These are phyloP conservation scores for Aureobasidium subglaciale DNA, from an alignment of 2,329 filamentous ascomycete species.

Conservation along the genomic window DNA sequence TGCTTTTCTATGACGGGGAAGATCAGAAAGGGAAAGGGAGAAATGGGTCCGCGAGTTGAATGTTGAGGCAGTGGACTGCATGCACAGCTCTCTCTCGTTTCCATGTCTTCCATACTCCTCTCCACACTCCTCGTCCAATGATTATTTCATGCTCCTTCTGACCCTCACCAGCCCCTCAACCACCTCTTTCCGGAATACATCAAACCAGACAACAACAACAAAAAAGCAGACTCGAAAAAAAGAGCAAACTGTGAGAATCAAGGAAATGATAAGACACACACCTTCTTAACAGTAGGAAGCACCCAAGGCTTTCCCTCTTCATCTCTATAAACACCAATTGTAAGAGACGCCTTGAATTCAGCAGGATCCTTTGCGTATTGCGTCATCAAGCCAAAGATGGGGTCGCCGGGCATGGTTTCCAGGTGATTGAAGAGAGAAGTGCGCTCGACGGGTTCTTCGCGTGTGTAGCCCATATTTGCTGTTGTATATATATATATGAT, in stretches of 20 bases:
- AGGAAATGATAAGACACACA: neutral
- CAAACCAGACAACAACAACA: no score
- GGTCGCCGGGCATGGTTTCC: constrained; percentile 37
- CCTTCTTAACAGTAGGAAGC: constrained; percentile 82
- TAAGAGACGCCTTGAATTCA: constrained; percentile 77
- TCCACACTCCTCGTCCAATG: no score
- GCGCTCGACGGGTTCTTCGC: neutral
- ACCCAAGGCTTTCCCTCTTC: constrained; percentile 91
- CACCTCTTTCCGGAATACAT: no score
- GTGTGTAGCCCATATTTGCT: constrained; percentile 10
- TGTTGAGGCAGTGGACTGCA: no score
- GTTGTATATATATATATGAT: neutral
- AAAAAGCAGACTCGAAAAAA: no score
- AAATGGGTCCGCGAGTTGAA: no score
- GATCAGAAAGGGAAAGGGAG: no score
- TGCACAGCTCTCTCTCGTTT: no score
- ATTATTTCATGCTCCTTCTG: no score
- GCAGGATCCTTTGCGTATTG: constrained; percentile 69
- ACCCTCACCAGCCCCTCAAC: no score
- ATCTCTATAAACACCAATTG: constrained; percentile 85
- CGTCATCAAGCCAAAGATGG: constrained; percentile 80
- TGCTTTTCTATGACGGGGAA: no score
- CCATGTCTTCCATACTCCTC: no score
- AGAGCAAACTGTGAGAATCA: neutral
- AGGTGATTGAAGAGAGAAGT: constrained; percentile 1